Base-by-base conservation (phyloP, 306 rosid genomes). In the Aeschynomene evenia region DNA sequence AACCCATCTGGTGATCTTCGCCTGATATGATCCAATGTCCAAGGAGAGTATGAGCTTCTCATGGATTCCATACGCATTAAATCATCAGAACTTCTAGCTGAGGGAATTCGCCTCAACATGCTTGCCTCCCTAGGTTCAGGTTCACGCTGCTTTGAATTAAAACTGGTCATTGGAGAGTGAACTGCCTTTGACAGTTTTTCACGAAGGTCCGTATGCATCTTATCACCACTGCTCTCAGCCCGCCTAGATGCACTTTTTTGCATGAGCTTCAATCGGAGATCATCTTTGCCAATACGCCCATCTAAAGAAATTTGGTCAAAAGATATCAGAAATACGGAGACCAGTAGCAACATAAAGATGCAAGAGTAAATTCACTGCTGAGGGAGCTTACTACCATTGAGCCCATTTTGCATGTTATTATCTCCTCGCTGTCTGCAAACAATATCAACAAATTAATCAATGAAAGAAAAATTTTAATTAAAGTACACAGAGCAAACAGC, bases 231-330 rank as follows among this genome's bases (percentile, higher is more conserved):
- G 68, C 85, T 77, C 31, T 78, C 83, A 55, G 76, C 65, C 20
- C 68, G 77, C 79, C 84, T 78, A n/a, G 59, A 68, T 24, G 88
- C 85, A 81, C 75, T 82, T 82, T 91, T 94, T 64, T 39, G 84
- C 87, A 88, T 79, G 72, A 94, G 96, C 79, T 91, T 94, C 75
- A 81, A 73, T 15, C 96, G 95, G 16, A 94, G 99, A 76, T 94
- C 99, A 64, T 86, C 85, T 86, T 80, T 85, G 31, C 83, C 83
- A 77, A 94, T 75, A 72, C 33, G 79, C 19, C 63, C 59, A 75
- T 74, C 94, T 83, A 77, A 18, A 58, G 13, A 52, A 79, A 48
- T 80, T 37, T 43, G 69, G 12, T 20, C 29, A 48, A 54, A 54
- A 23, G 1, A 66, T 33, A 78, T 79, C 57, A 76, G 66, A 71